A percentile compares a stretch with the other conserved stretches of the same genome.
Evolutionary conservation across 805 yeast genomes (phyloP).

Genomic region (Kodamaea neixiangensis): DNA sequence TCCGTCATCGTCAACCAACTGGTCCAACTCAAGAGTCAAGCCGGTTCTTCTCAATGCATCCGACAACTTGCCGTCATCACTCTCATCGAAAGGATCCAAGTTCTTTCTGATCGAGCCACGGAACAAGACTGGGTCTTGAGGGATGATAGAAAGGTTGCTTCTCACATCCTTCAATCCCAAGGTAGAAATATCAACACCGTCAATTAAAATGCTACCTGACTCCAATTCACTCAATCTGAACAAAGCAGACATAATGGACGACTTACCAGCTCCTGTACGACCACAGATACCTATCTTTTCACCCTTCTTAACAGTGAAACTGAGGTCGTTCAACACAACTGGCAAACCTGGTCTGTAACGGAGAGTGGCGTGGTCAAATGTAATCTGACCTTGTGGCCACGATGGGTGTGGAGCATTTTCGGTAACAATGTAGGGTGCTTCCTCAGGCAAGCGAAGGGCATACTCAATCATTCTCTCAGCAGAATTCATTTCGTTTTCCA

Average conservation of each 20-base stretch:
- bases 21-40: constrained; percentile 48
- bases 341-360: constrained; percentile 64
- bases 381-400: constrained; percentile 57
- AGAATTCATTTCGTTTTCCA: constrained; percentile 77
- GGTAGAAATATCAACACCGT: constrained; percentile 55
- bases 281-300: constrained; percentile 88
- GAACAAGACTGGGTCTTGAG: constrained; percentile 72
- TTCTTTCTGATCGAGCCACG: constrained; percentile 58
- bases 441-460: constrained; percentile 63
- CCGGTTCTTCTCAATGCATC: constrained; percentile 59
- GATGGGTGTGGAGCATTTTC: constrained; percentile 42
- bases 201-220: constrained; percentile 52
- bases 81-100: constrained; percentile 60
- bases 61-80: constrained; percentile 55
- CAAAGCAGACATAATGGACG: constrained; percentile 65
- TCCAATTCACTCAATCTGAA: constrained; percentile 56
- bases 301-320: constrained; percentile 46
- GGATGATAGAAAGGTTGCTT: constrained; percentile 63
- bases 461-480: constrained; percentile 71
- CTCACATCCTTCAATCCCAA: constrained; percentile 59
- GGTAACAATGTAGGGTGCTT: constrained; percentile 58
- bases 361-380: constrained; percentile 50
- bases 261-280: constrained; percentile 86
- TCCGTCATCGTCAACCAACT: constrained; percentile 65
- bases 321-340: constrained; percentile 51